These are phyloP conservation scores for Suhomyces maxii DNA, from an alignment of 1,139 yeast genomes.

Conservation along the genomic window DNA sequence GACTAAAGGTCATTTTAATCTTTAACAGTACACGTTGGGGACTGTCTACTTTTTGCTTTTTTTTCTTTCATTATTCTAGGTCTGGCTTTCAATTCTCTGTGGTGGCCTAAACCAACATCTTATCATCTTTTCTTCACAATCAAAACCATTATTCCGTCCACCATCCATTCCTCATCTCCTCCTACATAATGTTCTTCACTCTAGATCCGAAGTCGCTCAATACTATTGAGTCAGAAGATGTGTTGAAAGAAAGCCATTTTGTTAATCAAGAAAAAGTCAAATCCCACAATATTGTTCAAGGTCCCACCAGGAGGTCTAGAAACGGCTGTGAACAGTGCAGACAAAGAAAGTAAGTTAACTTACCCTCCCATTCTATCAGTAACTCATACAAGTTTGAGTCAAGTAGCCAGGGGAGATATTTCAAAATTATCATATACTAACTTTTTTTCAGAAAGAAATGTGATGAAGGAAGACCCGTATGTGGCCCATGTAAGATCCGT, in stretches of 20 bases:
- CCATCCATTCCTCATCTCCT: neutral
- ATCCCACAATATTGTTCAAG: conserved; percentile 2
- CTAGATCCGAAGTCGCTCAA: conserved; percentile 5
- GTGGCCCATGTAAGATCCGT: conserved; percentile 12
- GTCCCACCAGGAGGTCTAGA: conserved; percentile 4
- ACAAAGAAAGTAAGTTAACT: conserved; percentile 3
- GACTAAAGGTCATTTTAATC: too few relatives aligned
- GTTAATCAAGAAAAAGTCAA: neutral
- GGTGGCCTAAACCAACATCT: too few relatives aligned
- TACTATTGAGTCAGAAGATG: conserved; percentile 2
- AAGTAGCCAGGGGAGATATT: too few relatives aligned
- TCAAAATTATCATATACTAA: neutral
- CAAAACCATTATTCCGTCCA: too few relatives aligned
- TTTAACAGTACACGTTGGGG: too few relatives aligned
- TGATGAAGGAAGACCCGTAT: conserved; percentile 17
- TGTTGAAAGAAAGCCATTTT: neutral
- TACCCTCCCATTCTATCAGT: neutral
- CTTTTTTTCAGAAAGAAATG: conserved; percentile 13
- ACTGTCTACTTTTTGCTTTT: too few relatives aligned
- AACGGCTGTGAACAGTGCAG: conserved; percentile 5
- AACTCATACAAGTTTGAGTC: too few relatives aligned
- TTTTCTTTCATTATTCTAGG: too few relatives aligned
- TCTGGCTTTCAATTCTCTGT: too few relatives aligned
- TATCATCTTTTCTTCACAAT: too few relatives aligned
- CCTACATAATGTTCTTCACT: conserved; percentile 1